Base-by-base conservation (phyloP, 805 yeast genomes). In the Cyberlindnera suaveolens region DNA sequence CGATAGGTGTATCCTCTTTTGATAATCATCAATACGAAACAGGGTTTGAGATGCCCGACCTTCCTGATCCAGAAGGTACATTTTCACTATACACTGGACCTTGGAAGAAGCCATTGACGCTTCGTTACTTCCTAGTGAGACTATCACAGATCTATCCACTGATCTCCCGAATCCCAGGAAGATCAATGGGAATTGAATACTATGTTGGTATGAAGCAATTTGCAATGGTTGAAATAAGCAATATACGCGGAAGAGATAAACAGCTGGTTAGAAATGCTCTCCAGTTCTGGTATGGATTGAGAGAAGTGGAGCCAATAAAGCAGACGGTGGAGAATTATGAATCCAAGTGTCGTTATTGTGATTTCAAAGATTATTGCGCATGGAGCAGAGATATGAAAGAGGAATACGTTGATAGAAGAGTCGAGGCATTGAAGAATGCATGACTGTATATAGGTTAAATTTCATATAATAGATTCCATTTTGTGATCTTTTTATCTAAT, bases 101-200 rank as follows among this genome's bases (percentile, higher is more conserved):
- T 2, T 82, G 89, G 89, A 53, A 60, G 38, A 63, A 41, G 3
- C 78, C 85, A 1, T 67, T 79, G 16, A 81, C 89, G 0, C 57
- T 78, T 17, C 59, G 78, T 40, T 75, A 75, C 48, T 67, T 84
- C 44, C 75, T 84, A 0, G 72, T 75, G 1, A 64, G 87, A 43
- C 53, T 74, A 9, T 66, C 80, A 2, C 82, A 79, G 49, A 52
- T 76, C 15, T 68, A 65, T 46, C 40, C 54, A 5, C 40, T 68
- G 3, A 47, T 75, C 18, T 49, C 55, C 1, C 57, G 63, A 9
- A 56, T 72, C 18, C 46, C 70, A 15, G 64, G 75, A 0, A 56
- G 63, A n/a, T 49, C 60, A 7, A 46, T 70, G 16, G 58, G 71
- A n/a, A 60, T 78, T 10, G 78, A 81, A 38, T 83, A 81, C 54